Base-by-base conservation (phyloP, 345 rosid species). In the Psidium guajava region DNA sequence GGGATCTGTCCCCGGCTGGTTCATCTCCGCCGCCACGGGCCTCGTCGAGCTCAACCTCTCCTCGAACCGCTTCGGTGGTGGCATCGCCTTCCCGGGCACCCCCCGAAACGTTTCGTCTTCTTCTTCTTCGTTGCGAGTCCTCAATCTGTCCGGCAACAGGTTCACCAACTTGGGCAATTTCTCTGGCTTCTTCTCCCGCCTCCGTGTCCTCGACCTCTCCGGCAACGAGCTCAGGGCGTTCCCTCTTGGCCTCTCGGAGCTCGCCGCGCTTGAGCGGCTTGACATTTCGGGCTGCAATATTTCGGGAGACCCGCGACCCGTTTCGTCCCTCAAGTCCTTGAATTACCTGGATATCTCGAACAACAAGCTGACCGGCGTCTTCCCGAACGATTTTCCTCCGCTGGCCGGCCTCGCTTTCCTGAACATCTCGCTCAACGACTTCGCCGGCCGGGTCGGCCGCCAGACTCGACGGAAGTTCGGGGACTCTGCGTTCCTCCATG, bases 321-420 rank as follows among this genome's bases (percentile, higher is more conserved):
- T 95, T 85, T 93, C 95, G 24, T 85, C 88, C 83, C 92, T 97
- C 51, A 87, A 49, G 24, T 90, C 90, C 2, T 88, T 97, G 91
- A 90, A 18, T 27, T 90, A 90, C 86, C 89, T 97, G 32, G 99
- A 97, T 90, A 83, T 95, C 27, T 95, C 99, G 28, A 92, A 88
- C 52, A 97, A 97, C 84, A 86, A 87, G 28, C 61, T 97, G 89
- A 91, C 83, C 86, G 98, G 99, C 82, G 87, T 89, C 84, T 94
- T 97, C 86, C 99, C 99, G 57, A 87, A 87, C 6, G 98, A 97
- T 89, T 95, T 97, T 73, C 99, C 98, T 9, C 89, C 90, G 15
- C 81, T 95, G 8, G 61, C 86, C 84, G 86, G 86, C 85, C 92
- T 94, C 85, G 82, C 10, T 81, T 93, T 90, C 88, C 84, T 97